Base-by-base conservation (phyloP, 768 basidiomycete species). In the Pleurotus djamor region DNA sequence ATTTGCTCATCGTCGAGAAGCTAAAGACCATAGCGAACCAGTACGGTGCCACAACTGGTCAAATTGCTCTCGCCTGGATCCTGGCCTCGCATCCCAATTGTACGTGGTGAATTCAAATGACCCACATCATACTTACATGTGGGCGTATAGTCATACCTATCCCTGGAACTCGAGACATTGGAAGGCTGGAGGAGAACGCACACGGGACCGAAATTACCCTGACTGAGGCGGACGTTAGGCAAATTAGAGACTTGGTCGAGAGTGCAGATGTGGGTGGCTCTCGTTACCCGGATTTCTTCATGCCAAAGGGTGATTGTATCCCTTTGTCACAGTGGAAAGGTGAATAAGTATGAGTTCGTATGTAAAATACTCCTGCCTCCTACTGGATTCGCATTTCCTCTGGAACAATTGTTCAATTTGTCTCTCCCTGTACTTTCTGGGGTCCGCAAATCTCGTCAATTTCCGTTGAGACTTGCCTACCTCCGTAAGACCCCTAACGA, bases 1-100 rank as follows among this genome's bases (percentile, higher is more conserved):
- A 81, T 55, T 66, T 79, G 37, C 71, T 71, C 33, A 48, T 80
- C 5, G 72, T 63, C 6, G 73, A 78, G 4, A 66, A 67, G 34
- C 59, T 77, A 16, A 68, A 68, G 58, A 34, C 52, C n/a, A 70
- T 77, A 34, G 74, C 69, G 8, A 60, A 64, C 33, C 66, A 65
- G 45, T 61, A 75, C 62, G 28, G 61, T 32, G 72, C 70, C 9
- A 74, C 76, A 13, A 62, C 72, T 2, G 72, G 71, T 4, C 76
- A 67, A 35, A 60, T 67, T 28, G 48, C 63, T 5, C 58, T 69
- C 1, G 68, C 65, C 33, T 68, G 66, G 67, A 67, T 68, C 57
- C 50, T 66, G 4, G 65, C 63, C n/a, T 17, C 35, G 6, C 61
- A 66, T 51, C 45, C 57, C 5, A 61, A 63, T 33, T 66, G 65